These are phyloP conservation scores for Lachancea lanzarotensis DNA, from an alignment of 805 yeast genomes.

Conservation along the genomic window DNA sequence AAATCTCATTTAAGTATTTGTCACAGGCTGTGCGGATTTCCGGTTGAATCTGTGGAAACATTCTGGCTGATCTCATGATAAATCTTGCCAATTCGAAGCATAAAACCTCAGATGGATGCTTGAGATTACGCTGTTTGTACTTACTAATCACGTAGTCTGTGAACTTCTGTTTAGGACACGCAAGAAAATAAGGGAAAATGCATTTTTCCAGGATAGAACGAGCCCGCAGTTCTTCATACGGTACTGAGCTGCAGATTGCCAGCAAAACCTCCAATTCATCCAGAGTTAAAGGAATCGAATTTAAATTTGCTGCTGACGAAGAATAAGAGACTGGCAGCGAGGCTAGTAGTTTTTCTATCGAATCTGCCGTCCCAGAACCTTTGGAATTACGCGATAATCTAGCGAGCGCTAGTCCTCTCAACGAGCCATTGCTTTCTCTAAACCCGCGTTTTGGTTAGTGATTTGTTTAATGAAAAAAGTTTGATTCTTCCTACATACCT, in stretches of 20 bases:
- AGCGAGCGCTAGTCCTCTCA: constrained; percentile 6
- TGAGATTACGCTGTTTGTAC: constrained; percentile 31
- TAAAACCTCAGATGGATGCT: constrained; percentile 36
- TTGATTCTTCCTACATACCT: background rate
- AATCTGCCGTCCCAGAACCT: background rate
- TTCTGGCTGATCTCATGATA: constrained; percentile 22
- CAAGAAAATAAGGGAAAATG: constrained; percentile 43
- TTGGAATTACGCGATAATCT: background rate
- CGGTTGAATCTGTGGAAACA: constrained; percentile 25
- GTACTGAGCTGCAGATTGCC: constrained; percentile 41
- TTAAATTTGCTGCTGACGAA: constrained; percentile 20
- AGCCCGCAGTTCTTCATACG: constrained; percentile 35
- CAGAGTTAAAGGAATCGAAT: constrained; percentile 39
- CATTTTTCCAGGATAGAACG: constrained; percentile 34
- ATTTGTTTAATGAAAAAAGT: background rate
- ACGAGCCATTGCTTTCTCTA: constrained; percentile 4
- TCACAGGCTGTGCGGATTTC: constrained; percentile 19
- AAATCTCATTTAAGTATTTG: constrained; percentile 20
- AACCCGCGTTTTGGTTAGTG: constrained; percentile 1
- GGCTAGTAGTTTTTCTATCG: constrained; percentile 18
- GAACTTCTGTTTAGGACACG: constrained; percentile 45
- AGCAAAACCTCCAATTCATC: constrained; percentile 50
- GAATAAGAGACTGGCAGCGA: constrained; percentile 27
- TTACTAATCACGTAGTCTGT: constrained; percentile 31
- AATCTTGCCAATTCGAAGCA: constrained; percentile 32